Percentiles rank a stretch among this genome's conserved stretches.
Conservation (phyloP, 805 yeast species). For the Nakazawaea peltata region DNA sequence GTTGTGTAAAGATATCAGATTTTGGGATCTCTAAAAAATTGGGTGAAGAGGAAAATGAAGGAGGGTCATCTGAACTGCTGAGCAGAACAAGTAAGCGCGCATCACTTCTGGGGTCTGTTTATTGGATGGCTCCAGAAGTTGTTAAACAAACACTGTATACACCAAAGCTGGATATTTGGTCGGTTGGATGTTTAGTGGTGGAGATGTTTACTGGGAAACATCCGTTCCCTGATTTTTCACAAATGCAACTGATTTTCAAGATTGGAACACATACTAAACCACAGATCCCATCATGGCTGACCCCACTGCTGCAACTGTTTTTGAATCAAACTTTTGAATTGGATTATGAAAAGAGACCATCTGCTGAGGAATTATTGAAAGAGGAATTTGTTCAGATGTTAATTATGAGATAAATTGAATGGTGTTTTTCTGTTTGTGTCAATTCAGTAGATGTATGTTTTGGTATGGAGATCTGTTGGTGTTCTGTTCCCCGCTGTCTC, state of each 20-base stretch:
- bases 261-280: constrained; percentile 86
- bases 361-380: constrained; percentile 58
- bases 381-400: constrained; percentile 54
- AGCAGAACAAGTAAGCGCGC: constrained; percentile 48
- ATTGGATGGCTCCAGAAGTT: constrained; percentile 99
- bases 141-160: constrained; percentile 91
- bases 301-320: constrained; percentile 62
- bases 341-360: constrained; percentile 67
- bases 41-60: constrained; percentile 8
- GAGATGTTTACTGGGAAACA: constrained; percentile 96
- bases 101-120: constrained; percentile 89
- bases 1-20: constrained; percentile 57
- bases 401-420: too few species aligned
- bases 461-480: too few species aligned
- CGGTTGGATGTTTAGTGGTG: constrained; percentile 86
- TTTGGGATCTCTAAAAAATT: constrained; percentile 61
- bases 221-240: constrained; percentile 91
- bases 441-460: too few species aligned
- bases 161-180: constrained; percentile 94
- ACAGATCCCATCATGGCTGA: constrained; percentile 64
- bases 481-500: too few species aligned
- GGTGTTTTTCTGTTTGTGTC: too few species aligned
- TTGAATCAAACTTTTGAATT: constrained; percentile 60
- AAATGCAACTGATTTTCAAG: constrained; percentile 94
- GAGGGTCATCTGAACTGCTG: constrained; percentile 6